phyloP scores from a whole-genome alignment of 306 rosid genomes.

The Vigna nakashimae region DNA sequence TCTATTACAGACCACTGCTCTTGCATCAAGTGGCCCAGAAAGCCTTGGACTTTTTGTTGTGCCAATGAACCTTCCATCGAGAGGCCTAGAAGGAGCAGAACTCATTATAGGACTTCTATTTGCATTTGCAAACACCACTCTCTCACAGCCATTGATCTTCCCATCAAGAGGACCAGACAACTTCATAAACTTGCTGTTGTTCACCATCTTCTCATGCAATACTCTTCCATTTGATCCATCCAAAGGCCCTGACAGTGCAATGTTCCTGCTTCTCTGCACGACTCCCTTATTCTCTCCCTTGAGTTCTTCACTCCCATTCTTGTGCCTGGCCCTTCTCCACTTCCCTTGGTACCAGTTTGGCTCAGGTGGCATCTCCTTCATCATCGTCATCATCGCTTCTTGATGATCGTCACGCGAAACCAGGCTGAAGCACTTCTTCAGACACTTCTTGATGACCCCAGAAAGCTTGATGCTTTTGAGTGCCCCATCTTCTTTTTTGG shows the following conservation, averaged over 20 bases:
- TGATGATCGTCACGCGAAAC: conserved; percentile 39
- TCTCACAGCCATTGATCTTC: conserved; percentile 43
- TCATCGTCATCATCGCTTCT: neutral
- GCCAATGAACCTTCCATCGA: conserved; percentile 43
- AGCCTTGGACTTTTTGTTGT: conserved; percentile 53
- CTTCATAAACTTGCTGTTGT: conserved; percentile 34
- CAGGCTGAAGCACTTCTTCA: conserved; percentile 59
- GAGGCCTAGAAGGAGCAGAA: conserved; percentile 14
- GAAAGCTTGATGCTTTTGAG: conserved; percentile 31
- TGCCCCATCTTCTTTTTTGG: conserved; percentile 45
- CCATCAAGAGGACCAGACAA: conserved; percentile 88
- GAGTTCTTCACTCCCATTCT: conserved; percentile 31
- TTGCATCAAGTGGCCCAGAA: conserved; percentile 52
- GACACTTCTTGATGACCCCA: conserved; percentile 58
- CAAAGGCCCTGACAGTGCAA: conserved; percentile 81
- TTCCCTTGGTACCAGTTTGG: conserved; percentile 54
- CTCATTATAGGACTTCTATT: conserved; percentile 51
- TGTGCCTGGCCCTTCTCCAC: conserved; percentile 53
- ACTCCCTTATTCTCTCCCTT: conserved; percentile 43
- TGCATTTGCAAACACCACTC: conserved; percentile 38
- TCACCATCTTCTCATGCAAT: conserved; percentile 35
- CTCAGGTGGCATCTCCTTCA: conserved; percentile 24
- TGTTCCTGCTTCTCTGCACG: conserved; percentile 42
- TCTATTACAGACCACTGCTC: conserved; percentile 28
- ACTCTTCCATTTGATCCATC: conserved; percentile 52